Conservation (phyloP, 2,329 filamentous ascomycete genomes). For the Drechslera avenae region DNA sequence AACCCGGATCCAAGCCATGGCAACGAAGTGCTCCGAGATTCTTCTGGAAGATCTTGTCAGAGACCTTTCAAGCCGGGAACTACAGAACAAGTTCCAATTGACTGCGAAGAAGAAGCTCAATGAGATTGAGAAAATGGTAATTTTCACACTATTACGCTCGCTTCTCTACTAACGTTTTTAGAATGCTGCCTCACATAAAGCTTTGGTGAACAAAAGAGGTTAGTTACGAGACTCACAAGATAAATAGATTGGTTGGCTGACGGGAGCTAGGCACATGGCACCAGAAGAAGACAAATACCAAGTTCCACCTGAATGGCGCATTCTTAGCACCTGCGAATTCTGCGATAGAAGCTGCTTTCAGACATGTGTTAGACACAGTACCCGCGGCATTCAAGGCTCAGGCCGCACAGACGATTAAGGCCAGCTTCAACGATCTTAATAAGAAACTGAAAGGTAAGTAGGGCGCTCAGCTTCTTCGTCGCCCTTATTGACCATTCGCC, state of each 20-base stretch:
- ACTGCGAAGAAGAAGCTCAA: slow-evolving; percentile 1
- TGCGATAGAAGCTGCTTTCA: slow-evolving; percentile 5
- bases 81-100: slow-evolving; percentile 5
- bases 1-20: not conserved
- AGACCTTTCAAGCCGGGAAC: not conserved
- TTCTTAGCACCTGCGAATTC: not conserved
- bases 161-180: slow-evolving; percentile 1
- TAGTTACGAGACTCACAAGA: not conserved
- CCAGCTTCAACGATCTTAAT: not conserved
- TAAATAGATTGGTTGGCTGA: not conserved
- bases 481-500: not conserved
- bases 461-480: not conserved
- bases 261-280: not conserved
- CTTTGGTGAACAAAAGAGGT: slow-evolving; percentile 6
- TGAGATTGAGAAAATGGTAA: not conserved
- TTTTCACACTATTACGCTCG: not conserved
- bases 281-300: slow-evolving; percentile 10
- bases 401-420: slow-evolving; percentile 5
- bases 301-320: slow-evolving; percentile 7
- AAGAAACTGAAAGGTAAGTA: slow-evolving; percentile 7
- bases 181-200: slow-evolving; percentile 2
- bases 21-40: not conserved
- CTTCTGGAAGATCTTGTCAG: not conserved
- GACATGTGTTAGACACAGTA: not conserved
- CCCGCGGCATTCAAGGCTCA: slow-evolving; percentile 5